phyloP scores from a whole-genome alignment of 2,329 filamentous ascomycete species.

The Hypomyces perniciosus region DNA sequence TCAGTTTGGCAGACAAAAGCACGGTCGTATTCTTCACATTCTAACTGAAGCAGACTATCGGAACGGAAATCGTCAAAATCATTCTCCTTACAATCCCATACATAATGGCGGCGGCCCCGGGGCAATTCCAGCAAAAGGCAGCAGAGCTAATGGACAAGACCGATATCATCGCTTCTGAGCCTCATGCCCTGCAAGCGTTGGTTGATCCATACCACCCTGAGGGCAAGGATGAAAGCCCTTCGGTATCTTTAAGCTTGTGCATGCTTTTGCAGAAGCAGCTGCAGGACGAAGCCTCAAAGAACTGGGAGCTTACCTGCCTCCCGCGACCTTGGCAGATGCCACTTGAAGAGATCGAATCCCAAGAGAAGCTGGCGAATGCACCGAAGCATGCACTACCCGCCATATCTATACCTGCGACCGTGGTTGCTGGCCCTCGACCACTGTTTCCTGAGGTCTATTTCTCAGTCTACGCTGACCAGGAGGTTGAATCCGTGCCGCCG shows the following conservation, averaged over 20 bases:
- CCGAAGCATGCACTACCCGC: constrained; percentile 73
- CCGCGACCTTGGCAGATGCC: constrained; percentile 64
- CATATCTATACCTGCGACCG: constrained; percentile 67
- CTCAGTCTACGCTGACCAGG: constrained; percentile 84
- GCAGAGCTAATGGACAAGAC: constrained; percentile 84
- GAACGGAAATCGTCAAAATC: constrained; percentile 89
- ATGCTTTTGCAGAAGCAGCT: constrained; percentile 81
- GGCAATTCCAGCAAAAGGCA: constrained; percentile 66
- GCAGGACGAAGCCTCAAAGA: constrained; percentile 64
- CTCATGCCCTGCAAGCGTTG: constrained; percentile 75
- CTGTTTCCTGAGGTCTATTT: constrained; percentile 92
- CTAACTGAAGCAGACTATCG: constrained; percentile 47
- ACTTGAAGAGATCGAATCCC: constrained; percentile 53
- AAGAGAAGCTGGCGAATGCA: constrained; percentile 51
- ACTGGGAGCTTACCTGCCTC: constrained; percentile 68
- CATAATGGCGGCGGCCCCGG: constrained; percentile 67
- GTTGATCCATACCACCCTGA: constrained; percentile 78
- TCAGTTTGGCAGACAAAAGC: background rate
- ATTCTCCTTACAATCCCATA: constrained; percentile 94
- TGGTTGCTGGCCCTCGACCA: constrained; percentile 66
- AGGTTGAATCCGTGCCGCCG: constrained; percentile 81
- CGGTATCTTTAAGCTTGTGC: constrained; percentile 63
- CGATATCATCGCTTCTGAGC: constrained; percentile 85
- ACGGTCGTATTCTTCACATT: background rate
- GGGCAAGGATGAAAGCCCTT: constrained; percentile 55